phyloP scores from a whole-genome alignment of 768 basidiomycete species.

The Lactifluus hygrophoroides region DNA sequence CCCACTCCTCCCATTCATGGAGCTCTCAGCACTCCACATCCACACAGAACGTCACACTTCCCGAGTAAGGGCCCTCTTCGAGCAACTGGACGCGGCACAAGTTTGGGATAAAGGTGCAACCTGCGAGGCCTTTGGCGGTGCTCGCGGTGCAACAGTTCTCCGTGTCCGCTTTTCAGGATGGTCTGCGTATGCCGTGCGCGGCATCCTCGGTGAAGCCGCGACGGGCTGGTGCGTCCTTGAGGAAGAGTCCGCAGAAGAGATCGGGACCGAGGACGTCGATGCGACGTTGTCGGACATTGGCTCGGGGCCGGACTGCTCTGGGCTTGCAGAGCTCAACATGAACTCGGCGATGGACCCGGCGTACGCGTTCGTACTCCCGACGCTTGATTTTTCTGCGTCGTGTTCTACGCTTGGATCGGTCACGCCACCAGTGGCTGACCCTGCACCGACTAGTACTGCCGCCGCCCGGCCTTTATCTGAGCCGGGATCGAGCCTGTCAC shows the following conservation, averaged over 20 bases:
- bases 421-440: conserved; percentile 8
- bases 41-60: conserved; percentile 48
- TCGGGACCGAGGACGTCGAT: neutral
- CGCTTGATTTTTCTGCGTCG: conserved; percentile 59
- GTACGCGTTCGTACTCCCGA: conserved; percentile 67
- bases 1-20: conserved; percentile 45
- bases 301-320: neutral
- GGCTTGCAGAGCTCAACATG: conserved; percentile 4
- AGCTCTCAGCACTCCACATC: conserved; percentile 43
- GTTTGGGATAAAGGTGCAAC: conserved; percentile 58
- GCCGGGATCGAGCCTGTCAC: conserved; percentile 1
- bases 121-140: conserved; percentile 54
- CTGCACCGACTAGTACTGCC: conserved; percentile 15
- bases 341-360: conserved; percentile 41
- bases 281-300: conserved; percentile 23
- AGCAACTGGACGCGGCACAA: conserved; percentile 56
- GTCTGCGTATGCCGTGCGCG: conserved; percentile 53
- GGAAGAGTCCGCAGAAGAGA: conserved; percentile 33
- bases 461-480: neutral
- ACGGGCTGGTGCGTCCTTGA: conserved; percentile 71
- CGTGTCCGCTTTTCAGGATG: conserved; percentile 69
- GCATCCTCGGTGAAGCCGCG: conserved; percentile 62
- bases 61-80: conserved; percentile 60
- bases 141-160: conserved; percentile 56
- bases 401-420: conserved; percentile 25